Conservation (phyloP, 2,329 filamentous ascomycete species). For the Ascochyta rabiei region DNA sequence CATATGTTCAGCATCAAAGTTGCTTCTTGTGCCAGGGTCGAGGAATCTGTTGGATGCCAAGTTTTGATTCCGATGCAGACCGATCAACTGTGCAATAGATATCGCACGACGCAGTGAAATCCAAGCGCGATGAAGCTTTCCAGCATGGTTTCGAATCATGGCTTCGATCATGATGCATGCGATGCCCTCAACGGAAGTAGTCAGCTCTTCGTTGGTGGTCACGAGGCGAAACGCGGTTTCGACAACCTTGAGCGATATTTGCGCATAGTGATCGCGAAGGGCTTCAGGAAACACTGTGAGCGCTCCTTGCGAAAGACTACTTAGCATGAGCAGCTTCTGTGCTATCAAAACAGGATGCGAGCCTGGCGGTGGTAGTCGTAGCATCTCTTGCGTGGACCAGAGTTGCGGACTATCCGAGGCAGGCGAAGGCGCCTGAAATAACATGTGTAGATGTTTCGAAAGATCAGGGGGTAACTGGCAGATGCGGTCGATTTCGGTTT, state of each 20-base stretch:
- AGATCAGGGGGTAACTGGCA: conserved; percentile 35
- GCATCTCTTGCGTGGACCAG: conserved; percentile 38
- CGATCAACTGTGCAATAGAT: conserved; percentile 51
- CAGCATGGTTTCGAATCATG: conserved; percentile 47
- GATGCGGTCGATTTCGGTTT: conserved; percentile 47
- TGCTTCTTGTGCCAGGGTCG: conserved; percentile 12
- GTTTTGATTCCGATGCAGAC: conserved; percentile 47
- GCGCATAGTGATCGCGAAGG: background rate
- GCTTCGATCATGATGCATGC: conserved; percentile 53
- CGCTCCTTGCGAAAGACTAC: conserved; percentile 34
- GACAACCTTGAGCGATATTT: conserved; percentile 16
- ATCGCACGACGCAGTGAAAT: conserved; percentile 48
- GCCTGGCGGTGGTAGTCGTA: conserved; percentile 32
- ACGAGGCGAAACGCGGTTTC: conserved; percentile 39
- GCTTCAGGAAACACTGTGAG: background rate
- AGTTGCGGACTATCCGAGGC: background rate
- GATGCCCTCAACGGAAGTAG: conserved; percentile 49
- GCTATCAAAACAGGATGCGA: conserved; percentile 45
- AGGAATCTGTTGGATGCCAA: conserved; percentile 40
- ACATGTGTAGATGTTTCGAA: conserved; percentile 25
- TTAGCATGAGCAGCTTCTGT: conserved; percentile 42
- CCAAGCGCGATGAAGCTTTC: conserved; percentile 52
- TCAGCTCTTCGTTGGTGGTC: conserved; percentile 49
- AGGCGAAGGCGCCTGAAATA: too few species aligned
- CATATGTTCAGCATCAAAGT: conserved; percentile 20